Conservation (phyloP, 1,139 yeast species). For the Entelexis paramagnoliae region DNA sequence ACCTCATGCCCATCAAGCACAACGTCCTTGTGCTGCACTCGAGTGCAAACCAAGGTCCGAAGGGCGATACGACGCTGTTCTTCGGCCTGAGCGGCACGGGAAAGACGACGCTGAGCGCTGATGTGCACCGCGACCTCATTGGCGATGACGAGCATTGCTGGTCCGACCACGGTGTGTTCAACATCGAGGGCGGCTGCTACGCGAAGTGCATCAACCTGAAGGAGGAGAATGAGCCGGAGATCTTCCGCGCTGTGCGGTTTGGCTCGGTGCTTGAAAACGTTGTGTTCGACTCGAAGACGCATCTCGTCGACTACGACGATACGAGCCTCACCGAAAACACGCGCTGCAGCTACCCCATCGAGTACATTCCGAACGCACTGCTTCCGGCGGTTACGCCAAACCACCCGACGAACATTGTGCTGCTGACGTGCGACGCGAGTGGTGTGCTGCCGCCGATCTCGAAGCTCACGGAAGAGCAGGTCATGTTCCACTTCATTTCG, state of each 20-base stretch:
- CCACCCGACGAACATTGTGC: constrained; percentile 86
- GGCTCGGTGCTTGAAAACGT: constrained; percentile 94
- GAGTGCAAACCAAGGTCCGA: constrained; percentile 81
- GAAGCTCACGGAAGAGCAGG: constrained; percentile 86
- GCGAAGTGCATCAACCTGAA: constrained; percentile 92
- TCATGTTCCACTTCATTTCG: constrained; percentile 96
- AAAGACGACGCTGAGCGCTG: constrained; percentile 94
- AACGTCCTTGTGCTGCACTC: constrained; percentile 90
- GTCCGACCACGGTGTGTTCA: constrained; percentile 97
- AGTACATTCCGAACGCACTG: constrained; percentile 90
- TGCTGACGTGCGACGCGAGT: constrained; percentile 94
- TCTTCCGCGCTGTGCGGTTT: constrained; percentile 85
- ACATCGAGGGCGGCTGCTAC: constrained; percentile 99
- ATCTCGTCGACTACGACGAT: constrained; percentile 78
- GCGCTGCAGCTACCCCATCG: constrained; percentile 97
- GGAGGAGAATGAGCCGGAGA: constrained; percentile 93
- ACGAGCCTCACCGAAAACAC: constrained; percentile 88
- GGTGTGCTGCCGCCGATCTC: constrained; percentile 98
- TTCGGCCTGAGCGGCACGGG: constrained; percentile 98
- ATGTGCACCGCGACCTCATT: constrained; percentile 83
- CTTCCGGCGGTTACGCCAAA: constrained; percentile 83
- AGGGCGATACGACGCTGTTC: constrained; percentile 82
- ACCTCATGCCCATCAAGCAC: constrained; percentile 93
- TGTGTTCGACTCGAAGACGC: constrained; percentile 67
- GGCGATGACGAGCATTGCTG: constrained; percentile 99